Conservation (phyloP, 1,139 yeast species). For the Arxiozyma telluris region DNA sequence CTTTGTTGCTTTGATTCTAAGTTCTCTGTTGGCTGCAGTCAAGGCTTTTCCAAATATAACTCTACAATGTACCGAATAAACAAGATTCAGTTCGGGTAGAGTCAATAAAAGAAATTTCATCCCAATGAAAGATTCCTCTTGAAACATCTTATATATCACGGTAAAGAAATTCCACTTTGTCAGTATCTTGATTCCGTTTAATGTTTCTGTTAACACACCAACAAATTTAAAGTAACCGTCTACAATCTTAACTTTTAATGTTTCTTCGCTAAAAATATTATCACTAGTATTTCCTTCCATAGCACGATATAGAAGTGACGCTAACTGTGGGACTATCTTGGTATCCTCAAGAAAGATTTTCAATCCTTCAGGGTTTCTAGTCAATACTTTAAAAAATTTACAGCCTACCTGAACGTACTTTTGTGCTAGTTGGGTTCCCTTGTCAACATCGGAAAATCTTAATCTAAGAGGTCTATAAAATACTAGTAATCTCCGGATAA, state of each 20-base stretch:
- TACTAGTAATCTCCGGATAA: constrained; percentile 72
- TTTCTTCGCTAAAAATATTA: constrained; percentile 56
- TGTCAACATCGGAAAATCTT: constrained; percentile 58
- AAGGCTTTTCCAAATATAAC: constrained; percentile 58
- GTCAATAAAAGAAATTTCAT: constrained; percentile 49
- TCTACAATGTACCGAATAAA: constrained; percentile 58
- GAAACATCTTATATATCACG: constrained; percentile 64
- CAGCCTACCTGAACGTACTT: constrained; percentile 65
- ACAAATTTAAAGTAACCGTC: constrained; percentile 71
- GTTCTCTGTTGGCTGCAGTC: constrained; percentile 43
- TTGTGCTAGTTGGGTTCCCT: constrained; percentile 40
- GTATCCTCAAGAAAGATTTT: constrained; percentile 54
- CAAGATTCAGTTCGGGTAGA: constrained; percentile 54
- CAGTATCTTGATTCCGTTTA: constrained; percentile 57
- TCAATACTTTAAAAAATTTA: constrained; percentile 57
- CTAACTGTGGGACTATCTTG: constrained; percentile 75
- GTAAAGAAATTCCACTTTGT: constrained; percentile 81
- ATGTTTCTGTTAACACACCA: constrained; percentile 57
- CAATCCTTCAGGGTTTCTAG: constrained; percentile 57
- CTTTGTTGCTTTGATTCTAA: constrained; percentile 51
- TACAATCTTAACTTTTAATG: constrained; percentile 58
- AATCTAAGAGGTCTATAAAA: constrained; percentile 89
- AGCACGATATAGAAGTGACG: constrained; percentile 75
- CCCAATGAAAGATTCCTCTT: constrained; percentile 43
- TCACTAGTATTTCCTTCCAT: constrained; percentile 47